Evolutionary conservation across 306 rosid genomes (phyloP).

Genomic region (Dryas drummondii): DNA sequence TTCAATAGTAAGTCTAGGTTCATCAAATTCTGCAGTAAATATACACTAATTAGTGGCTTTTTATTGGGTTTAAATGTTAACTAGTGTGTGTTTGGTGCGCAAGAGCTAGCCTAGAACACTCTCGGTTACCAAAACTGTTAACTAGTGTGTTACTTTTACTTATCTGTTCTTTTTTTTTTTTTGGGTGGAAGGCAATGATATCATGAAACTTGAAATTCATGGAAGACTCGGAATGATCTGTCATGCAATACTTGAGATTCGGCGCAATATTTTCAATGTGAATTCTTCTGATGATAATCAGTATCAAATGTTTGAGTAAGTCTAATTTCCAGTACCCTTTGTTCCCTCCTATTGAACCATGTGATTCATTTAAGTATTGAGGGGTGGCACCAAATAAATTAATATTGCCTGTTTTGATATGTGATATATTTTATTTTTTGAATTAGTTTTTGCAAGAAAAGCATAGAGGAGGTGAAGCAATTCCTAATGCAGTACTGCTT

Average conservation of each 20-base stretch:
- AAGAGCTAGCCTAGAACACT: no score
- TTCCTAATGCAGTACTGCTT: constrained; percentile 41
- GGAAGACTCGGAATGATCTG: constrained; percentile 57
- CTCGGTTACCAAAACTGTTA: no score
- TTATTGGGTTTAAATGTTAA: background rate
- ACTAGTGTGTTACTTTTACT: background rate
- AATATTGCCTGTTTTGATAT: no score
- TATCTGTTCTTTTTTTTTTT: background rate
- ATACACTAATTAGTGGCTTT: background rate
- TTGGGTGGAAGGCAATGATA: constrained; percentile 29
- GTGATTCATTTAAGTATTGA: no score
- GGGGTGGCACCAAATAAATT: no score
- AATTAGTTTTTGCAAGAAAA: constrained; percentile 46
- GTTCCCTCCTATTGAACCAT: background rate
- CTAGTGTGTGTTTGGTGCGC: background rate
- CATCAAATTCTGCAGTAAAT: background rate
- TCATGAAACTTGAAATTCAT: constrained; percentile 66
- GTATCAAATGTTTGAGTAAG: constrained; percentile 59
- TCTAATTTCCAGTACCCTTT: background rate
- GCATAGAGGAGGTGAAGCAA: constrained; percentile 46
- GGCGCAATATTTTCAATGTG: background rate
- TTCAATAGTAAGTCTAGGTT: constrained; percentile 38
- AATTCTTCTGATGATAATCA: constrained; percentile 22
- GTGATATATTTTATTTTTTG: background rate
- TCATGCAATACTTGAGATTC: constrained; percentile 55